phyloP scores from a whole-genome alignment of 768 basidiomycete species.

The Cystobasidium ongulense region DNA sequence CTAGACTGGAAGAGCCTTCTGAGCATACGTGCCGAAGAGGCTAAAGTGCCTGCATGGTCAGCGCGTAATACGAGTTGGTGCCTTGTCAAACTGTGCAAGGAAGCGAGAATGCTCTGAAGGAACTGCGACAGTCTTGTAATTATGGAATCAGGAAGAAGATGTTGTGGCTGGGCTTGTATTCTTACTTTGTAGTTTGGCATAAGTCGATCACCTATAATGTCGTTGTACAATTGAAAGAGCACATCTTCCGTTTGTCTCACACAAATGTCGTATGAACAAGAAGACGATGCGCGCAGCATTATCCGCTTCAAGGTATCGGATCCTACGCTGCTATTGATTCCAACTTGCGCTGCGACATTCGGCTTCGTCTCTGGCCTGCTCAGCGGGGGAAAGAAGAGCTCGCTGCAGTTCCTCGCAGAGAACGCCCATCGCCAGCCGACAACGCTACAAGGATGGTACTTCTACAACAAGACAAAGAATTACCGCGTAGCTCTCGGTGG shows the following conservation, averaged over 20 bases:
- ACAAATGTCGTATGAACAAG: background rate
- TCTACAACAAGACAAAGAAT: slow-evolving; percentile 93
- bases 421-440: slow-evolving; percentile 78
- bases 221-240: background rate
- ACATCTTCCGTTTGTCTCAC: background rate
- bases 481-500: slow-evolving; percentile 59
- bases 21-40: background rate
- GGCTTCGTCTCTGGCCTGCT: slow-evolving; percentile 45
- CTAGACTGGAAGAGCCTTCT: slow-evolving; percentile 23
- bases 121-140: too few relatives aligned
- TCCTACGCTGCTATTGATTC: slow-evolving; percentile 9
- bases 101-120: background rate
- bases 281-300: background rate
- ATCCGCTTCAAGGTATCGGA: slow-evolving; percentile 15
- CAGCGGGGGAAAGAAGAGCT: slow-evolving; percentile 62
- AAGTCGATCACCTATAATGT: too few relatives aligned
- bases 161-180: too few relatives aligned
- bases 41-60: slow-evolving; percentile 4
- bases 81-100: slow-evolving; percentile 17
- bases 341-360: slow-evolving; percentile 20
- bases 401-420: slow-evolving; percentile 77
- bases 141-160: too few relatives aligned
- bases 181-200: too few relatives aligned
- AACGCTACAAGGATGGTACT: slow-evolving; percentile 86
- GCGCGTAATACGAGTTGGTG: slow-evolving; percentile 4